A percentile compares a stretch with the other conserved stretches of the same genome.
These are phyloP conservation scores for Magnaporthiopsis poae DNA, from an alignment of 2,329 filamentous ascomycete genomes.

Conservation along the genomic window DNA sequence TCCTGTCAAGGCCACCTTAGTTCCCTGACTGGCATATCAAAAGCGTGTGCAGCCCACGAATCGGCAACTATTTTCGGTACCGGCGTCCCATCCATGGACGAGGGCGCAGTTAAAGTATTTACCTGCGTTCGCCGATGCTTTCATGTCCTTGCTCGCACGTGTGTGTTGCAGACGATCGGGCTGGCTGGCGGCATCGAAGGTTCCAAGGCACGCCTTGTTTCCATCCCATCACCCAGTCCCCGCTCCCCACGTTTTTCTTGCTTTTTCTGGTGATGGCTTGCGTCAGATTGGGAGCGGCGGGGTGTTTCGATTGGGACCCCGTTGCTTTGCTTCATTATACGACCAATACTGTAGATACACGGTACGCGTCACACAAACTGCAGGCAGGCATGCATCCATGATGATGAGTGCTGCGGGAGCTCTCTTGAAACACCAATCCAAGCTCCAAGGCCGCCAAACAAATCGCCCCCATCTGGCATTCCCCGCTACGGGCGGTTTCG, in stretches of 20 bases:
- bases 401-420: not conserved
- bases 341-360: not conserved
- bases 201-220: not conserved
- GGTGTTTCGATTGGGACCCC: not conserved
- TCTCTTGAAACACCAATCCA: not conserved
- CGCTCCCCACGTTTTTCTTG: constrained; percentile 27
- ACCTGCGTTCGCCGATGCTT: too few species aligned
- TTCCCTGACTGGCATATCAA: not conserved
- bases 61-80: not conserved
- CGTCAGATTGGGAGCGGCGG: too few species aligned
- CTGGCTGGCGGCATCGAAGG: not conserved
- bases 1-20: not conserved
- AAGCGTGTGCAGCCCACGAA: too few species aligned
- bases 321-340: not conserved
- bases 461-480: not conserved
- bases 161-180: too few species aligned
- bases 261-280: too few species aligned
- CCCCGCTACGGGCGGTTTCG: not conserved
- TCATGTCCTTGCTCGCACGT: too few species aligned
- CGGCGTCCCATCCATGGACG: too few species aligned
- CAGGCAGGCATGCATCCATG: not conserved
- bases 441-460: not conserved
- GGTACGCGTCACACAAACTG: not conserved
- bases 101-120: too few species aligned
- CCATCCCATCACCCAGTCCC: constrained; percentile 21